A percentile compares a stretch with the other conserved stretches of the same genome.
These are phyloP conservation scores for Irineochytrium annulatum DNA, from an alignment of 192 early-diverging fungal species.

Conservation along the genomic window DNA sequence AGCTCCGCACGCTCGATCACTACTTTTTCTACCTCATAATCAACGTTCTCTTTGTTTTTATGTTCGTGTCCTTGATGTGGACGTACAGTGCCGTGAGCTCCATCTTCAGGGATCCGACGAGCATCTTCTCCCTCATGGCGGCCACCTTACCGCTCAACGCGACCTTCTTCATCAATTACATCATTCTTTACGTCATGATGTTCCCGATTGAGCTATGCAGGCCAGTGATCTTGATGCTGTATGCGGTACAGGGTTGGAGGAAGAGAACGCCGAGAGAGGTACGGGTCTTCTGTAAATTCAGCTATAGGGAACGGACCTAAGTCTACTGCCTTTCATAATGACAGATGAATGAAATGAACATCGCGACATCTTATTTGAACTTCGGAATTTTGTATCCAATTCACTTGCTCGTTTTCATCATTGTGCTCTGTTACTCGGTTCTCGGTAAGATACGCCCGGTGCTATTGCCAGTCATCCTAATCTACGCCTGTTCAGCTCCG, in stretches of 20 bases:
- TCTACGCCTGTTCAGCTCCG: conserved; percentile 41
- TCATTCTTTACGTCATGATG: conserved; percentile 37
- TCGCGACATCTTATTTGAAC: conserved; percentile 35
- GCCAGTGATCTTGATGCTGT: conserved; percentile 33
- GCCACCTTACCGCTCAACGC: conserved; percentile 32
- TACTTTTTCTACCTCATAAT: conserved; percentile 51
- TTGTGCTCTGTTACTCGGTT: conserved; percentile 17
- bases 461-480: conserved; percentile 22
- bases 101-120: conserved; percentile 33
- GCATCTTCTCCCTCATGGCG: conserved; percentile 31
- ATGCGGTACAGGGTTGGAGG: conserved; percentile 17
- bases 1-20: conserved; percentile 35
- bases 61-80: conserved; percentile 16
- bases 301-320: neutral
- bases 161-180: conserved; percentile 51
- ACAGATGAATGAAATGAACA: conserved; percentile 33
- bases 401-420: conserved; percentile 40
- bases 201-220: conserved; percentile 43
- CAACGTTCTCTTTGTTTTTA: conserved; percentile 53
- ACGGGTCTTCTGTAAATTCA: neutral
- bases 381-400: conserved; percentile 49
- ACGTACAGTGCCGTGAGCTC: neutral
- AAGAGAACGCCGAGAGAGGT: conserved; percentile 44
- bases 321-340: too few species aligned
- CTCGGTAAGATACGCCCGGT: neutral